Evolutionary conservation across 768 basidiomycete species (phyloP).

Genomic region (Boletus rex-veris): DNA sequence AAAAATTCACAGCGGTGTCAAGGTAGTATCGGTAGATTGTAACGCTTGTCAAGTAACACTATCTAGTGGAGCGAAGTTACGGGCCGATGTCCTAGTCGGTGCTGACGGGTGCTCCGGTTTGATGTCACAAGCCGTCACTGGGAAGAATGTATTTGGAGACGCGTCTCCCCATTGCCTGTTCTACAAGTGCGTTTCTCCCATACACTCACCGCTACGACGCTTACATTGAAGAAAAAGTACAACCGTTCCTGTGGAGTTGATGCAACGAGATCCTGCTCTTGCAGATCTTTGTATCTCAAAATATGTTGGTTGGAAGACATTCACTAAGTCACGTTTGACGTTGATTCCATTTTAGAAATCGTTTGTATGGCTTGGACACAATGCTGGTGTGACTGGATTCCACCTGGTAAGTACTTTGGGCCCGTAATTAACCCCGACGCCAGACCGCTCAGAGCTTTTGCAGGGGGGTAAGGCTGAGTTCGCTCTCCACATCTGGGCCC

Average conservation of each 20-base stretch:
- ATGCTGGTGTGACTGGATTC: constrained; percentile 20
- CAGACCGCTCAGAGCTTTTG: constrained; percentile 4
- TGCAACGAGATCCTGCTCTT: constrained; percentile 42
- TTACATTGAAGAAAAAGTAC: constrained; percentile 28
- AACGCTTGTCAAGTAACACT: constrained; percentile 35
- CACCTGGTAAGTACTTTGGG: constrained; percentile 17
- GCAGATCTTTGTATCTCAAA: constrained; percentile 25
- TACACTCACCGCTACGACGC: background rate
- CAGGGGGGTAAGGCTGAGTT: constrained; percentile 41
- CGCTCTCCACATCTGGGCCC: constrained; percentile 25
- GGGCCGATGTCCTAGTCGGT: constrained; percentile 54
- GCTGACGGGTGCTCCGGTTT: constrained; percentile 55
- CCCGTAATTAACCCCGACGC: background rate
- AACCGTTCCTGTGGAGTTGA: constrained; percentile 37
- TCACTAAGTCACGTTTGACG: background rate
- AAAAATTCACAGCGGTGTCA: constrained; percentile 39
- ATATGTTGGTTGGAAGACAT: constrained; percentile 10
- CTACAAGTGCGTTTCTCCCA: constrained; percentile 39
- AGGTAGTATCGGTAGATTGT: constrained; percentile 36
- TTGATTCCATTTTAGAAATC: constrained; percentile 9
- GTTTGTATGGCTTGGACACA: constrained; percentile 21
- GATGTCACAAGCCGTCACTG: constrained; percentile 34
- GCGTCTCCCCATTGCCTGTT: constrained; percentile 32
- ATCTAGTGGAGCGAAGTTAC: constrained; percentile 41
- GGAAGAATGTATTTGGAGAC: constrained; percentile 27